Base-by-base conservation (phyloP, 768 basidiomycete genomes). In the Lyophyllum semitale region DNA sequence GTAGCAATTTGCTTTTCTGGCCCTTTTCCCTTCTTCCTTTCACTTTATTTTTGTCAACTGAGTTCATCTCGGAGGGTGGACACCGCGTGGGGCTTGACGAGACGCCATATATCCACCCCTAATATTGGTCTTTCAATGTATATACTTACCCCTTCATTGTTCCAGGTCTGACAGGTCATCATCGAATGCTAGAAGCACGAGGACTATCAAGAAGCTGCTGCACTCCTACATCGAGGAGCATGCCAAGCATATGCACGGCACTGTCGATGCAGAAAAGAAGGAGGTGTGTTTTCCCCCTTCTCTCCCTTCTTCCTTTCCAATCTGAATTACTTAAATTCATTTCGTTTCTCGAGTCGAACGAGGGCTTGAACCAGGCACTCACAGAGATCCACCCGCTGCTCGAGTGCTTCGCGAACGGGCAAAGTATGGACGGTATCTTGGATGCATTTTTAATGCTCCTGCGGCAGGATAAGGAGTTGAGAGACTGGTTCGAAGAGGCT, bases 181-280 rank as follows among this genome's bases (percentile, higher is more conserved):
- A 80, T 95, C 54, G 95, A 98, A 66, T 95, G 92, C 67, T 94
- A 97, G 72, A 87, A 88, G 66, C 94, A 96, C 71, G 80, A 87
- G 49, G 89, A 96, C 67, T 98, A 97, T 71, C 91, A 94, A 62
- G 85, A 85, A 54, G 83, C 85, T 91, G 91, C 74, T 93, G 5
- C 73, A 93, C 29, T 71, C 74, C 25, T 78, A 78, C 53, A 59
- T 89, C 12, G 82, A 85, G 59, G 80, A 87, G 54, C 93, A 91
- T 60, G 81, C 77, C 8, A 62, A 62, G 1, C 81, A 87, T 54
- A 84, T 82, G 2, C 66, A 75, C 37, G 62, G 51, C 4, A 58
- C 67, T 0, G 64, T 64, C 8, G 55, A 53, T 1, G 55, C 59
- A 4, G 64, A 65, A 3, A 64, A 58, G 7, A 61, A 67, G 2